These are phyloP conservation scores for Lentinula aciculospora DNA, from an alignment of 768 basidiomycete genomes.

Conservation along the genomic window DNA sequence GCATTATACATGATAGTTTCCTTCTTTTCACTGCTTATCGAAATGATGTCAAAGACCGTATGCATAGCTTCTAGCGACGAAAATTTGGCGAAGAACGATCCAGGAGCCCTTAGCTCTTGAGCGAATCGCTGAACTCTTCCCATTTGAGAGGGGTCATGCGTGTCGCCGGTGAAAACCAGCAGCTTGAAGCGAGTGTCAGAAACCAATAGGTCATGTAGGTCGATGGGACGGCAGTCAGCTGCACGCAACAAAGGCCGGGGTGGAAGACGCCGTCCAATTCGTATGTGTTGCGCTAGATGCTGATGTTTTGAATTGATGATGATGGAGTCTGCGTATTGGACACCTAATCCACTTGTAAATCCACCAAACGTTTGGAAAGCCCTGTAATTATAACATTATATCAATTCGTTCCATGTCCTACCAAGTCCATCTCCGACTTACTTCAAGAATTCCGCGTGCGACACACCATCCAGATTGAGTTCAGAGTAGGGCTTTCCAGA, in stretches of 20 bases:
- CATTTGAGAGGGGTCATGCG: constrained; percentile 22
- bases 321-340: constrained; percentile 43
- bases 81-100: constrained; percentile 22
- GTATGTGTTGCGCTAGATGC: constrained; percentile 30
- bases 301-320: constrained; percentile 36
- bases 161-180: constrained; percentile 47
- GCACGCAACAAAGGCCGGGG: constrained; percentile 45
- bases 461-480: constrained; percentile 41
- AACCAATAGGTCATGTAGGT: constrained; percentile 49
- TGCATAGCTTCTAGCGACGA: constrained; percentile 22
- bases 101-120: constrained; percentile 19
- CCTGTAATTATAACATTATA: constrained; percentile 18
- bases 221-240: constrained; percentile 42
- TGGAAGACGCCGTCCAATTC: constrained; percentile 47
- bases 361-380: constrained; percentile 48
- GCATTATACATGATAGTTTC: constrained; percentile 35
- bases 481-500: constrained; percentile 58
- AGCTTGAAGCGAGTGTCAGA: constrained; percentile 52
- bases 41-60: constrained; percentile 37
- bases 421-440: constrained; percentile 13
- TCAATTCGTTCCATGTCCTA: not conserved
- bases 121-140: constrained; percentile 26
- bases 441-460: constrained; percentile 47
- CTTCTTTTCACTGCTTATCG: constrained; percentile 33
- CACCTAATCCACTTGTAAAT: constrained; percentile 50